Conservation (phyloP, 2,329 filamentous ascomycete species). For the Emmonsiellopsis sp. region DNA sequence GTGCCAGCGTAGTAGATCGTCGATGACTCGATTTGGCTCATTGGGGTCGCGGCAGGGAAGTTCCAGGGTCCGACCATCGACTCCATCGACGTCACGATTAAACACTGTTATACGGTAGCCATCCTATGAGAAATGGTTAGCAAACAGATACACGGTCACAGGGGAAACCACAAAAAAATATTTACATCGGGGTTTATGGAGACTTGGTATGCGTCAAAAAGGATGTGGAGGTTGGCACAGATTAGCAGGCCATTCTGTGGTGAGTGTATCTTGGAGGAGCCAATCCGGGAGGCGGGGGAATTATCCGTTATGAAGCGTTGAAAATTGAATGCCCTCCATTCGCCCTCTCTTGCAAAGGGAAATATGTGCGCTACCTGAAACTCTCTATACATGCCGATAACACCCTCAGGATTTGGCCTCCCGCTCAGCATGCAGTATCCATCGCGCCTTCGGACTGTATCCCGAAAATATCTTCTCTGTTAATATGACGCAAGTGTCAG, state of each 20-base stretch:
- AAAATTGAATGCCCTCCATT: slow-evolving; percentile 14
- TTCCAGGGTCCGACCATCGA: slow-evolving; percentile 7
- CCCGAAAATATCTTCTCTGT: slow-evolving; percentile 1
- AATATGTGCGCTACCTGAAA: slow-evolving; percentile 20
- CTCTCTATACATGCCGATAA: not conserved
- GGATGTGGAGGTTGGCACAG: slow-evolving; percentile 9
- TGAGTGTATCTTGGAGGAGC: slow-evolving; percentile 15
- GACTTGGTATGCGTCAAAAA: slow-evolving; percentile 17
- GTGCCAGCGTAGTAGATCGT: slow-evolving; percentile 18
- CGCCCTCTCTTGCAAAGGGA: slow-evolving; percentile 15
- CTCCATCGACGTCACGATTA: slow-evolving; percentile 11
- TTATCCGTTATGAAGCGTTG: slow-evolving; percentile 11
- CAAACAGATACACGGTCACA: not conserved
- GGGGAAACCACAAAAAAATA: not conserved
- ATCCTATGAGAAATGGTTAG: slow-evolving; percentile 4
- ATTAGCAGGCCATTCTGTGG: slow-evolving; percentile 22
- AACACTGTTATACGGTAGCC: slow-evolving; percentile 18
- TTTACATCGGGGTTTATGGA: slow-evolving; percentile 19
- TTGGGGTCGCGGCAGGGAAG: not conserved
- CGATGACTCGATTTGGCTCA: slow-evolving; percentile 3
- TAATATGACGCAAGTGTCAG: not conserved
- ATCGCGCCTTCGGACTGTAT: not conserved
- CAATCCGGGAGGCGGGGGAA: slow-evolving; percentile 2
- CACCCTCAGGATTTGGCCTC: slow-evolving; percentile 8
- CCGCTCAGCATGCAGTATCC: slow-evolving; percentile 11